Evolutionary conservation across 225 moss, liverwort and hornwort genomes (phyloP).

Genomic region (Pseudisothecium myosuroides): DNA sequence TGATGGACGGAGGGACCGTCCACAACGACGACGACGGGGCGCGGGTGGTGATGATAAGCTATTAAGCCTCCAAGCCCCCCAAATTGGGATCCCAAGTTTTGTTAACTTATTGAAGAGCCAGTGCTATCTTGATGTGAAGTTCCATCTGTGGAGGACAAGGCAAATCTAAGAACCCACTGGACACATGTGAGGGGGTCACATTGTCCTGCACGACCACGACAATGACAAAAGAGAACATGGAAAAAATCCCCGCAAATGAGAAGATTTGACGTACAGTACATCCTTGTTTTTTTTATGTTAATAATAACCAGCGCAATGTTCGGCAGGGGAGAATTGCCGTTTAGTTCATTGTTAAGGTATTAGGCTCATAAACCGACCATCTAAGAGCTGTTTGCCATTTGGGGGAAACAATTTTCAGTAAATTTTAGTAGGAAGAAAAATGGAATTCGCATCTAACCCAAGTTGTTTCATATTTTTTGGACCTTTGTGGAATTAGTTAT

Average conservation of each 20-base stretch:
- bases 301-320: too few species aligned
- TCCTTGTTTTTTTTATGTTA: too few species aligned
- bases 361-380: too few species aligned
- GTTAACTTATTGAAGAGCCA: neutral
- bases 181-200: neutral
- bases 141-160: neutral
- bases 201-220: neutral
- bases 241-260: neutral
- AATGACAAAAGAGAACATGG: neutral
- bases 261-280: neutral
- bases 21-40: rapidly evolving
- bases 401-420: too few species aligned
- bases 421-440: too few species aligned
- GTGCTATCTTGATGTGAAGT: neutral
- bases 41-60: neutral
- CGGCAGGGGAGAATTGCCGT: rapidly evolving
- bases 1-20: neutral
- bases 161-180: neutral
- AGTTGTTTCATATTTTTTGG: too few species aligned
- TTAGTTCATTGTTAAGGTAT: neutral
- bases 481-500: too few species aligned
- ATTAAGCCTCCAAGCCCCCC: neutral
- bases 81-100: neutral
- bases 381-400: too few species aligned
- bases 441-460: too few species aligned